Percentiles rank a stretch among this genome's conserved stretches.
Conservation (phyloP, 169 alveolate species). For the Eimeria maxima region DNA sequence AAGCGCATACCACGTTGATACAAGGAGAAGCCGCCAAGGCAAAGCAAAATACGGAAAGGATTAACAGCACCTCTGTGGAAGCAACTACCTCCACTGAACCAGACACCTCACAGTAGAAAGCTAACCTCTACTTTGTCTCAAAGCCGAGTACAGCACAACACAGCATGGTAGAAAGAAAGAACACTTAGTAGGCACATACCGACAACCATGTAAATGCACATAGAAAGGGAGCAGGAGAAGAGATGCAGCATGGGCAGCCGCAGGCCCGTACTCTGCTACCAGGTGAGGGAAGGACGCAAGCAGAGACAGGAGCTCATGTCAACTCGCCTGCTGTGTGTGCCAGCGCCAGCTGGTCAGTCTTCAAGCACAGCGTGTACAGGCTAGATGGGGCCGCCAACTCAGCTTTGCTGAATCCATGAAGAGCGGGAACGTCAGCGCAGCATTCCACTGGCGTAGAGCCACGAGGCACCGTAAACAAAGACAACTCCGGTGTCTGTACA, state of each 20-base stretch:
- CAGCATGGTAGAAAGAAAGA: neutral
- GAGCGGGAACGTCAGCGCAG: slow-evolving; percentile 88
- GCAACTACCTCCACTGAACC: no score
- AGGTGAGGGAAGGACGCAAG: neutral
- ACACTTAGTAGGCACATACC: neutral
- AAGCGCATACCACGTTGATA: neutral
- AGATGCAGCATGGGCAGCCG: neutral
- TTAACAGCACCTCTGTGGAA: neutral
- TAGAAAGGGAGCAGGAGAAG: neutral
- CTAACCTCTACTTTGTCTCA: neutral
- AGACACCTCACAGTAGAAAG: no score
- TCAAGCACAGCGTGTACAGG: slow-evolving; percentile 88
- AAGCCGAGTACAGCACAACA: neutral
- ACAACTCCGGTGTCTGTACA: slow-evolving; percentile 68
- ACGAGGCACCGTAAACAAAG: neutral
- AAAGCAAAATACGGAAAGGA: neutral
- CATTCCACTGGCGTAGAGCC: slow-evolving; percentile 77
- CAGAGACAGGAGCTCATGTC: neutral
- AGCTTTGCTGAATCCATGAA: slow-evolving; percentile 90
- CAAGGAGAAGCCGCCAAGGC: neutral
- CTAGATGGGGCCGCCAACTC: slow-evolving; percentile 85
- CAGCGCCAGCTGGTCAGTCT: slow-evolving; percentile 88
- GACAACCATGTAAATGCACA: neutral
- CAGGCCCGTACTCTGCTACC: neutral
- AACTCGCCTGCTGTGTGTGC: slow-evolving; percentile 85